Evolutionary conservation across 2,329 filamentous ascomycete species (phyloP).

Genomic region (Fusarium concolor): DNA sequence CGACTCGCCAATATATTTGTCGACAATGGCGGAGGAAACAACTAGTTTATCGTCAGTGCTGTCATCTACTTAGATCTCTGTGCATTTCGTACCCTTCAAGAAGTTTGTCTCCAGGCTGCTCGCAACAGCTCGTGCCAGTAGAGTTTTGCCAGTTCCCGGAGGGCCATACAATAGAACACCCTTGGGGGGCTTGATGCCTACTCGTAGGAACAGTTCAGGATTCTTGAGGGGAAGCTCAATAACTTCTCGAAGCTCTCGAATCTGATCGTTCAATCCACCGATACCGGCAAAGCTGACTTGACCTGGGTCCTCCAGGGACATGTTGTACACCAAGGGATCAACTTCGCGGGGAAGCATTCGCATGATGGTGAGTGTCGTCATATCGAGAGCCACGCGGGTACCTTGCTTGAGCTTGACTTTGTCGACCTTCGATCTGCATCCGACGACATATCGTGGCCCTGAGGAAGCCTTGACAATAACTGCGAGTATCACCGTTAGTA

Average conservation of each 20-base stretch:
- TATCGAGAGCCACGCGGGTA: slow-evolving; percentile 95
- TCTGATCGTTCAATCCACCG: slow-evolving; percentile 97
- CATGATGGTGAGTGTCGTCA: slow-evolving; percentile 99
- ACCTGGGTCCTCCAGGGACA: slow-evolving; percentile 97
- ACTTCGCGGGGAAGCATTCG: slow-evolving; percentile 99
- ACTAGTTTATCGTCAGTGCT: slow-evolving; percentile 65
- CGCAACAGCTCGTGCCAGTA: slow-evolving; percentile 92
- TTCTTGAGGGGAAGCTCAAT: slow-evolving; percentile 99
- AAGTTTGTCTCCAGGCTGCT: slow-evolving; percentile 99
- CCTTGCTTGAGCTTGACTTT: slow-evolving; percentile 98
- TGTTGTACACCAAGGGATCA: slow-evolving; percentile 98
- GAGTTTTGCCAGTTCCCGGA: slow-evolving; percentile 95
- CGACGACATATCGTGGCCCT: slow-evolving; percentile 96
- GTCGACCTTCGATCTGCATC: slow-evolving; percentile 98
- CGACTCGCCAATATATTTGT: slow-evolving; percentile 99
- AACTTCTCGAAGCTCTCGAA: slow-evolving; percentile 95
- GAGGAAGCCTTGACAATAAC: slow-evolving; percentile 99
- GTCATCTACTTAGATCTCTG: neutral
- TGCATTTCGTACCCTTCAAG: slow-evolving; percentile 78
- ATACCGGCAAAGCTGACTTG: slow-evolving; percentile 98
- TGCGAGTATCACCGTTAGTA: slow-evolving; percentile 54
- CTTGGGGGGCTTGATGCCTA: slow-evolving; percentile 99
- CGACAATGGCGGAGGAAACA: slow-evolving; percentile 97
- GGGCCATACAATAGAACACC: slow-evolving; percentile 96
- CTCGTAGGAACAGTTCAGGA: slow-evolving; percentile 94